These are phyloP conservation scores for Pichia sp. DNA, from an alignment of 1,139 yeast species.

Conservation along the genomic window DNA sequence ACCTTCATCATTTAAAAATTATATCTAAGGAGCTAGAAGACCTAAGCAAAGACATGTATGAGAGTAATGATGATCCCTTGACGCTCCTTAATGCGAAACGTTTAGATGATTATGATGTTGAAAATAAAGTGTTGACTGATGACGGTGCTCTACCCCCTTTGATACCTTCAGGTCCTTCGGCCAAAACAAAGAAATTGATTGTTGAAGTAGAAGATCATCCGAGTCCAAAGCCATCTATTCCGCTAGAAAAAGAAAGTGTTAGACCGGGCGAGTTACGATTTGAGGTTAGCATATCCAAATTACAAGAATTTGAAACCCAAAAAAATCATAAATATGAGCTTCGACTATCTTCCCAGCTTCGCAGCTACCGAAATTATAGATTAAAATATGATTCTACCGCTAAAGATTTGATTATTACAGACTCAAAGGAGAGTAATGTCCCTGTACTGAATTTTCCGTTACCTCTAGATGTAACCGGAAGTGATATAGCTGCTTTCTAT, in stretches of 20 bases:
- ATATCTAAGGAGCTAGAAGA: slow-evolving; percentile 35
- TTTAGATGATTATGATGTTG: slow-evolving; percentile 36
- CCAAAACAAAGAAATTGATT: slow-evolving; percentile 4
- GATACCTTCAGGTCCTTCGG: slow-evolving; percentile 1
- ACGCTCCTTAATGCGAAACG: slow-evolving; percentile 41
- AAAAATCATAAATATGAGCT: slow-evolving; percentile 9
- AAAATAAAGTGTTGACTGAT: slow-evolving; percentile 18
- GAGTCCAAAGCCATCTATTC: neutral
- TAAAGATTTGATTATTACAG: slow-evolving; percentile 13
- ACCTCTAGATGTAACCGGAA: slow-evolving; percentile 12
- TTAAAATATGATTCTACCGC: slow-evolving; percentile 8
- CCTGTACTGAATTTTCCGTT: slow-evolving; percentile 12
- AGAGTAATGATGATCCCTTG: slow-evolving; percentile 39
- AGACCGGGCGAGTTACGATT: neutral
- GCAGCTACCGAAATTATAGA: slow-evolving; percentile 1
- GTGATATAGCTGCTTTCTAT: slow-evolving; percentile 10
- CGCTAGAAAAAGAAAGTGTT: neutral
- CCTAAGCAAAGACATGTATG: slow-evolving; percentile 14
- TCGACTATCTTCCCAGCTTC: slow-evolving; percentile 8
- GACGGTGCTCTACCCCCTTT: slow-evolving; percentile 17
- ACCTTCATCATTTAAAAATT: slow-evolving; percentile 37
- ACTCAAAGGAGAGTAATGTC: neutral
- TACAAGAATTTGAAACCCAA: slow-evolving; percentile 7
- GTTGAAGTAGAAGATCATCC: slow-evolving; percentile 1
- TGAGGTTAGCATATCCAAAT: slow-evolving; percentile 6